Percentiles rank a stretch among this genome's conserved stretches.
Conservation (phyloP, 1,284 basidiomycete species). For the Cronartium quercuum region DNA sequence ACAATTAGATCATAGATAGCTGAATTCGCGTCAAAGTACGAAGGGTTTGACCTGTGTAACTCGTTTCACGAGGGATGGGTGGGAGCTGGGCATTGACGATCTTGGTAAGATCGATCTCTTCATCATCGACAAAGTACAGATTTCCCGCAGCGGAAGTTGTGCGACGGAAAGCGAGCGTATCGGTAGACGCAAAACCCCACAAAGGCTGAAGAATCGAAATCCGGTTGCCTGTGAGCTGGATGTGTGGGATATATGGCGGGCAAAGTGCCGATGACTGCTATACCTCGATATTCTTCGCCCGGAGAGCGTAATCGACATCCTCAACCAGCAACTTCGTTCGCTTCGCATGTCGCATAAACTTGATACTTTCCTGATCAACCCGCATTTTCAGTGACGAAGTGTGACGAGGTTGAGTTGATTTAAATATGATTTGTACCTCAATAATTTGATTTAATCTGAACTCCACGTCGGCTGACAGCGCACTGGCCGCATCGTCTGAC, state of each 20-base stretch:
- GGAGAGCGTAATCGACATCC: conserved; percentile 88
- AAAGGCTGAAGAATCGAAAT: conserved; percentile 46
- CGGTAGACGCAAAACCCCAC: conserved; percentile 46
- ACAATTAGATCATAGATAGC: conserved; percentile 45
- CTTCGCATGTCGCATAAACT: conserved; percentile 91
- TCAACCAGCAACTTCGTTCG: conserved; percentile 76
- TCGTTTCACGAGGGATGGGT: conserved; percentile 65
- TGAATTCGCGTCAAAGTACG: conserved; percentile 40
- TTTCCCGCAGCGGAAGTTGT: conserved; percentile 49
- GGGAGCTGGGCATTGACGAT: conserved; percentile 76
- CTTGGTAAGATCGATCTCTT: conserved; percentile 93
- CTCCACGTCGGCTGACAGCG: conserved; percentile 91
- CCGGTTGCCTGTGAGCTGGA: conserved; percentile 65
- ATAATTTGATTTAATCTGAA: conserved; percentile 90
- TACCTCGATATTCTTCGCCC: conserved; percentile 84
- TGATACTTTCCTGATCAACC: conserved; percentile 70
- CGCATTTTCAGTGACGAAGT: not conserved
- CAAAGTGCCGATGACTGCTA: conserved; percentile 35
- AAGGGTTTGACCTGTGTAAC: conserved; percentile 56
- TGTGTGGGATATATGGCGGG: conserved; percentile 58
- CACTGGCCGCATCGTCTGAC: conserved; percentile 70
- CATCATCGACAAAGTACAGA: conserved; percentile 89
- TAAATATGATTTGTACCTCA: conserved; percentile 57
- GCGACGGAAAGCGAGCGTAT: conserved; percentile 46
- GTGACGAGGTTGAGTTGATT: not conserved